Evolutionary conservation across 768 basidiomycete genomes (phyloP), one percentile per base, ranked within the genome.

Genomic region (Naganishia vaughanmartiniae): DNA sequence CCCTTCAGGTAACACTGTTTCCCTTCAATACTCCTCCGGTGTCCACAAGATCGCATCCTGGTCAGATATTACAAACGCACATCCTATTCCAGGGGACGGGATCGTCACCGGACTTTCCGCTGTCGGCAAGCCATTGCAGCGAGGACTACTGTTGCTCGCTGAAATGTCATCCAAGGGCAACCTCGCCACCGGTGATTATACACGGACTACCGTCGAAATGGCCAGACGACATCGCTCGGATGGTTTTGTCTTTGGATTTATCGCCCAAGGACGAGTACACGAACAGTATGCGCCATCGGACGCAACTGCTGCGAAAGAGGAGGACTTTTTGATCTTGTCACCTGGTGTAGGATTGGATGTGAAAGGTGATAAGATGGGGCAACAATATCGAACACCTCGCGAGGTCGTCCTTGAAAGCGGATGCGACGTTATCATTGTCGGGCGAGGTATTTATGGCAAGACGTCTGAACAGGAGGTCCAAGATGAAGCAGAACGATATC

Each of bases 31-130:
- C 83, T 90, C 92, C 0, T 87, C 89, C 48, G 96, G 96, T 24
- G 85, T 93, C 17, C 90, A 97, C 84, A 90, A 89, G 77, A 98
- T 98, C 78, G 89, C 95, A 36, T 88, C 85, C 57, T 99, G 96
- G 96, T 87, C 96, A 14, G 92, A 99, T 77, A 87, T 99, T 76
- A 97, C 93, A 65, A 98, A 99, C 80, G 96, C 96, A 1, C 96
- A 98, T 81, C 87, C 90, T 12, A 88, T 98, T 42, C 93, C 96
- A 2, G 96, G 96, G n/a, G 92, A 93, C 3, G 93, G 93, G 17
- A 88, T 98, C 74, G 86, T 99, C 73, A 84, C 87, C n/a, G 95
- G 96, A 19, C 89, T 99, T 36, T 84, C 90, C 1, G 89, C 89
- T 7, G 87, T 98, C 45, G 96, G 96, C 48, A 81, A 88, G 11